phyloP scores from a whole-genome alignment of 805 yeast genomes.

The Saccharomycopsis sp. region DNA sequence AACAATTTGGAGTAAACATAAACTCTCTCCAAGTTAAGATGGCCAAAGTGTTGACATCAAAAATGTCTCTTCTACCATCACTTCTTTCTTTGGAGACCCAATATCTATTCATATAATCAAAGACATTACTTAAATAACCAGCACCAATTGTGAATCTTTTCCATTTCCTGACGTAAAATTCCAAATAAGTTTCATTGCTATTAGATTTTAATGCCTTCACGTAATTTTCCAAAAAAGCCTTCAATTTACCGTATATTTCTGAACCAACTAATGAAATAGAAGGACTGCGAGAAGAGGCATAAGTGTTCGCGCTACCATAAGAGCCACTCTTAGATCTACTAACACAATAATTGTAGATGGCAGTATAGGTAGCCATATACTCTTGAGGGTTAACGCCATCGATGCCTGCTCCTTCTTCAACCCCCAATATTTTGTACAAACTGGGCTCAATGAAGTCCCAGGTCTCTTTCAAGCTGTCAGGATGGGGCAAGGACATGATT shows the following conservation, averaged over 20 bases:
- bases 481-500: constrained; percentile 6
- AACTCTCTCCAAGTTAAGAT: constrained; percentile 79
- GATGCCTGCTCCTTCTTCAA: constrained; percentile 47
- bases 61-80: constrained; percentile 82
- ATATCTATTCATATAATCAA: constrained; percentile 91
- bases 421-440: constrained; percentile 56
- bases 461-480: constrained; percentile 53
- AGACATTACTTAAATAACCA: constrained; percentile 80
- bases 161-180: constrained; percentile 84
- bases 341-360: constrained; percentile 87
- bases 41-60: constrained; percentile 84
- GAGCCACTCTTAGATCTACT: constrained; percentile 24
- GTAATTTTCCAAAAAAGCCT: constrained; percentile 53
- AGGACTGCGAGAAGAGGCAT: neutral
- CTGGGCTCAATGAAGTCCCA: constrained; percentile 78
- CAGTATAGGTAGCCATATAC: constrained; percentile 88
- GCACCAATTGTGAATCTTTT: constrained; percentile 86
- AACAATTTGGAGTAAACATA: constrained; percentile 61
- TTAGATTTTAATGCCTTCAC: constrained; percentile 39
- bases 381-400: constrained; percentile 51
- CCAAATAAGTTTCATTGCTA: constrained; percentile 58
- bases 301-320: neutral
- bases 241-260: constrained; percentile 70
- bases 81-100: constrained; percentile 96
- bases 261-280: constrained; percentile 59